Conservation (phyloP, 2,329 filamentous ascomycete species). For the Juglanconis oblonga region DNA sequence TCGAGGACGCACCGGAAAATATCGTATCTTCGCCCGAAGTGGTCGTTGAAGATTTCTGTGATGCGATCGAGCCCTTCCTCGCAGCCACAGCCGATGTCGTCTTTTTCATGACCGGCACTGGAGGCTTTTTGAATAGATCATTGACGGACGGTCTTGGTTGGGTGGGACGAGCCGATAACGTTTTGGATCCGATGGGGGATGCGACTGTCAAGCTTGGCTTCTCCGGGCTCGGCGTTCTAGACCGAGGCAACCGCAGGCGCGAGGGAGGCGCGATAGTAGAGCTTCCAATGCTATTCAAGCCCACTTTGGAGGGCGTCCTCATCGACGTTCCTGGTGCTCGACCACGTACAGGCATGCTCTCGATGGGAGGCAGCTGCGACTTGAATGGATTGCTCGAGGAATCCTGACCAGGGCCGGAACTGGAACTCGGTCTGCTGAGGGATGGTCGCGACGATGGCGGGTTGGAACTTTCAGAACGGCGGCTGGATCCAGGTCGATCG, state of each 20-base stretch:
- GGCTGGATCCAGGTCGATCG: slow-evolving; percentile 57
- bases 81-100: slow-evolving; percentile 27
- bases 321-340: slow-evolving; percentile 30
- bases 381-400: slow-evolving; percentile 43
- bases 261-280: slow-evolving; percentile 32
- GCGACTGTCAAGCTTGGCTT: slow-evolving; percentile 28
- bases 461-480: slow-evolving; percentile 58
- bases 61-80: slow-evolving; percentile 38
- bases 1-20: slow-evolving; percentile 33
- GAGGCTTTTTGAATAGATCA: slow-evolving; percentile 55
- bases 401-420: slow-evolving; percentile 45
- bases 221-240: slow-evolving; percentile 39
- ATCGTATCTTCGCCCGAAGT: slow-evolving; percentile 35
- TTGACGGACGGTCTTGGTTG: slow-evolving; percentile 52
- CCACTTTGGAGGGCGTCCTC: slow-evolving; percentile 32
- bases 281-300: slow-evolving; percentile 22
- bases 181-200: slow-evolving; percentile 44
- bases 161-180: slow-evolving; percentile 41
- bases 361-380: slow-evolving; percentile 39
- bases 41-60: slow-evolving; percentile 33
- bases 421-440: slow-evolving; percentile 54
- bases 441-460: slow-evolving; percentile 44
- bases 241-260: slow-evolving; percentile 26
- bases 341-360: slow-evolving; percentile 40
- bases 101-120: slow-evolving; percentile 38